Evolutionary conservation across 2,329 filamentous ascomycete genomes (phyloP).

Genomic region (Aureobasidium lini): DNA sequence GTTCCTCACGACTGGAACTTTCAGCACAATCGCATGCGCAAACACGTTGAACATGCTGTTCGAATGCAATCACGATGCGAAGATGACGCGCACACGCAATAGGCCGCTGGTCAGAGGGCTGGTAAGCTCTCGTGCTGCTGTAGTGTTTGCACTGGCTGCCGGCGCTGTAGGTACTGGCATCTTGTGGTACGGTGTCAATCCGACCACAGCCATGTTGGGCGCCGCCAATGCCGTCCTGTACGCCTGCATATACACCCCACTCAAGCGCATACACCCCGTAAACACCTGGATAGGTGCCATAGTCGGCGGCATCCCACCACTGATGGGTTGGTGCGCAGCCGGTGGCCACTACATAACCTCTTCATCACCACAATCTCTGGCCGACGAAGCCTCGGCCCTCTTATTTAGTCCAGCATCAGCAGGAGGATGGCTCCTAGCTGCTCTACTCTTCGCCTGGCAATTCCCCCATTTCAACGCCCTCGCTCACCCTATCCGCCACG

Average conservation of each 20-base stretch:
- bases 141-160: constrained; percentile 70
- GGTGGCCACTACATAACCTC: constrained; percentile 61
- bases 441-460: constrained; percentile 87
- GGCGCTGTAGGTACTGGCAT: constrained; percentile 62
- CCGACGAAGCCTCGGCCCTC: constrained; percentile 26
- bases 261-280: constrained; percentile 76
- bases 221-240: constrained; percentile 82
- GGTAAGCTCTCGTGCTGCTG: constrained; percentile 61
- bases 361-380: constrained; percentile 13
- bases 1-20: constrained; percentile 84
- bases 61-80: constrained; percentile 80
- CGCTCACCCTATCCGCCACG: constrained; percentile 78
- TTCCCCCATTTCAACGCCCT: constrained; percentile 97
- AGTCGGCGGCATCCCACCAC: constrained; percentile 84
- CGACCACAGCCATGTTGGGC: constrained; percentile 81
- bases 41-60: constrained; percentile 98
- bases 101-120: constrained; percentile 78
- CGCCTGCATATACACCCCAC: constrained; percentile 82
- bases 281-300: constrained; percentile 96
- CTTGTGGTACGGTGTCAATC: constrained; percentile 86
- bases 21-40: constrained; percentile 80
- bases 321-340: constrained; percentile 98
- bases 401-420: constrained; percentile 29
- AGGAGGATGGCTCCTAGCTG: constrained; percentile 85
- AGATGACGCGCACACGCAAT: constrained; percentile 90